A percentile compares a stretch with the other conserved stretches of the same genome.
These are phyloP conservation scores for Claviceps humidiphila DNA, from an alignment of 2,329 filamentous ascomycete species.

Conservation along the genomic window DNA sequence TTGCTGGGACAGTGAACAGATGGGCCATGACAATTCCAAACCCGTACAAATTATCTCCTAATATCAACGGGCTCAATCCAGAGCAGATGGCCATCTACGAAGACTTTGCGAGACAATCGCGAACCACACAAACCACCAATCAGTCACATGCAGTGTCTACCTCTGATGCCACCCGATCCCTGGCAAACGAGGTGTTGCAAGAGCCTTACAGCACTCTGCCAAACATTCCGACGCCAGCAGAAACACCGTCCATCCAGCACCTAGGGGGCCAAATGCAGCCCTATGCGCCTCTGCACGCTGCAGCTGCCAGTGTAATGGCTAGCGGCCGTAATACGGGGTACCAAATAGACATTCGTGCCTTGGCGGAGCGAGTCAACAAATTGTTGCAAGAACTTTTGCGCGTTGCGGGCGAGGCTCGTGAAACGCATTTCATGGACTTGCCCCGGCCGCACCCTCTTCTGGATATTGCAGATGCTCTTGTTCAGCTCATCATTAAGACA, in stretches of 20 bases:
- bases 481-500: constrained; percentile 49
- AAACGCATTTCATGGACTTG: constrained; percentile 47
- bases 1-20: constrained; percentile 67
- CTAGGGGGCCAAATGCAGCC: constrained; percentile 39
- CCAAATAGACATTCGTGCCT: constrained; percentile 37
- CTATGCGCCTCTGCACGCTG: constrained; percentile 40
- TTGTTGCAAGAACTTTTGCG: constrained; percentile 44
- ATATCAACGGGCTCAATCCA: constrained; percentile 58
- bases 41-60: constrained; percentile 75
- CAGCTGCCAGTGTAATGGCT: constrained; percentile 20
- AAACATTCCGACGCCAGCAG: constrained; percentile 43
- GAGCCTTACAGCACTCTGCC: constrained; percentile 47
- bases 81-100: constrained; percentile 95
- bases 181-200: constrained; percentile 51
- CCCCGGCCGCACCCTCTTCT: constrained; percentile 45
- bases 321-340: constrained; percentile 38
- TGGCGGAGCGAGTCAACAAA: constrained; percentile 44
- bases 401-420: constrained; percentile 36
- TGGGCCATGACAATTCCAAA: constrained; percentile 93
- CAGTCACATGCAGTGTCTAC: constrained; percentile 41
- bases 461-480: constrained; percentile 49
- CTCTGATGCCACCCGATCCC: constrained; percentile 46
- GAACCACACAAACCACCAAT: constrained; percentile 43
- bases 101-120: constrained; percentile 80
- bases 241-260: constrained; percentile 43